Base-by-base conservation (phyloP, 2,329 filamentous ascomycete genomes). In the Colletotrichum melonis region DNA sequence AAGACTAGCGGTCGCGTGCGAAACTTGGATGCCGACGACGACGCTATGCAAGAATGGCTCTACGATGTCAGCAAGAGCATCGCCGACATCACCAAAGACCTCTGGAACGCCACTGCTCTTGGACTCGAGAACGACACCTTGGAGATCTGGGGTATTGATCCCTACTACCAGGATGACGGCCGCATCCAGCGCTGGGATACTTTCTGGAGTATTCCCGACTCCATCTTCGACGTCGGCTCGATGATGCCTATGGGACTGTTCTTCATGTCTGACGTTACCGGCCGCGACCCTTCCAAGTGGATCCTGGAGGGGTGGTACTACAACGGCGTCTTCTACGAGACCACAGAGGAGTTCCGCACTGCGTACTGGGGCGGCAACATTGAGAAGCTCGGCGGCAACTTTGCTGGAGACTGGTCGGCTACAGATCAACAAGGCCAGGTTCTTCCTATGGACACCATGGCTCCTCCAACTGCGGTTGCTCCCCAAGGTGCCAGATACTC, bases 251-350 rank as follows among this genome's bases (percentile, higher is more conserved):
- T 86, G 2, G 85, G 85, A 1, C 76, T 89, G 1, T 84, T 80
- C 67, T 80, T 85, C 76, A 82, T 82, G 76, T 79, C 81, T 2
- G 86, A 91, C 73, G 78, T 89, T 1, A 89, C 87, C 0, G 86
- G 87, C 0, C 82, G 86, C 6, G 85, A 90, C 72, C 84, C 86
- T 9, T 81, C 82, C 16, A 80, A 86, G 46, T 91, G 89, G 89
- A 81, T 78, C 16, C 77, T 89, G 0, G 81, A 84, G 22, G 86
- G 86, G 2, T 90, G 88, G 87, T 84, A 88, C 19, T 90, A 89
- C 76, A 86, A 89, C 69, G 84, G 85, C 57, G 78, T 87, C n/a
- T 87, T 87, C 73, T 91, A 90, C 76, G 78, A 82, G 38, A 85
- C 85, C 5, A 86, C 85, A 1, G 82, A 88, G 22, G 83, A 82